Conservation (phyloP, 257 asterid genomes). For the Linderniella brevidens region DNA sequence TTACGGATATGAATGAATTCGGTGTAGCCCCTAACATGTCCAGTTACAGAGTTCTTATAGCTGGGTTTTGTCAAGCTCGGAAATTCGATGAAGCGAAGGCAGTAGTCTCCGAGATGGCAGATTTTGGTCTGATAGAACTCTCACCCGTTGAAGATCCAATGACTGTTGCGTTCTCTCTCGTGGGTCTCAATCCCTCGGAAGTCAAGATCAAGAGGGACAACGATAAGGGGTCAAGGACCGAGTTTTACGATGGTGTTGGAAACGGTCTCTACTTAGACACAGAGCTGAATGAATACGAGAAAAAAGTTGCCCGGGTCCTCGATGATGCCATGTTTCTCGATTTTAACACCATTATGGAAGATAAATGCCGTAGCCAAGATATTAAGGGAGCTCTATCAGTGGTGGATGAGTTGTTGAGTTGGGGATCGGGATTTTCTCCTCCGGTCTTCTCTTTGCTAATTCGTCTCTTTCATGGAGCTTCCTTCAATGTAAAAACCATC, state of each 20-base stretch:
- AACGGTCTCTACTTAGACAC: constrained; percentile 87
- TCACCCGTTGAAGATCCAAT: constrained; percentile 39
- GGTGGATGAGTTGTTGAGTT: constrained; percentile 42
- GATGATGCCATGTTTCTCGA: constrained; percentile 53
- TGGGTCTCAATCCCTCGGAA: constrained; percentile 40
- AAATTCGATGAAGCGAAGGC: constrained; percentile 49
- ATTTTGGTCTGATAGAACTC: constrained; percentile 21
- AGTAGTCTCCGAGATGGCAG: constrained; percentile 40
- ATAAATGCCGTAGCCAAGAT: constrained; percentile 16
- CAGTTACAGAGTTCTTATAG: constrained; percentile 54
- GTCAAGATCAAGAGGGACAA: constrained; percentile 81
- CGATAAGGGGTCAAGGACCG: constrained; percentile 32
- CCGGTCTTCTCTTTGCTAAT: constrained; percentile 30
- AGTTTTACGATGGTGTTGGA: constrained; percentile 77
- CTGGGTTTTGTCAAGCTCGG: constrained; percentile 58
- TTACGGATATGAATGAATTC: constrained; percentile 59
- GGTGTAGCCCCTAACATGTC: constrained; percentile 36
- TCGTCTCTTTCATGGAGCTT: constrained; percentile 22
- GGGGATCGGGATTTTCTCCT: constrained; percentile 66
- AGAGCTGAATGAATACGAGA: constrained; percentile 46
- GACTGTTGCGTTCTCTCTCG: constrained; percentile 26
- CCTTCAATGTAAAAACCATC: constrained; percentile 17
- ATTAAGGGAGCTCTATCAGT: constrained; percentile 14
- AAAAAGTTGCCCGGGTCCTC: constrained; percentile 31
- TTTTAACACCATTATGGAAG: constrained; percentile 28